Evolutionary conservation across 108 stramenopile species (phyloP).

Genomic region (Nitzschia sp.): DNA sequence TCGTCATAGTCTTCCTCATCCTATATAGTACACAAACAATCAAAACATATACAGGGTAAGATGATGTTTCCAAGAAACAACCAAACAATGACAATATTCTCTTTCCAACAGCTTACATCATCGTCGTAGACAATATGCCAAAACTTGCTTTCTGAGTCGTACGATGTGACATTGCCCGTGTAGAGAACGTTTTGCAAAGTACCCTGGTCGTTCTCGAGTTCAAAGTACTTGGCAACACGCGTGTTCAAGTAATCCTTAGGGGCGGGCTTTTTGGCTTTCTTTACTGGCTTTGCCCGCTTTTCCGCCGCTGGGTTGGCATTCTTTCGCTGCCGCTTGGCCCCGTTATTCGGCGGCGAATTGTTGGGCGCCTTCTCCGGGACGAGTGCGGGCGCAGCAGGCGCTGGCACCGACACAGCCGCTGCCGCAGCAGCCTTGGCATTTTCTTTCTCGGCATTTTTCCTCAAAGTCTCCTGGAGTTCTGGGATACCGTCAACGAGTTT

Average conservation of each 20-base stretch:
- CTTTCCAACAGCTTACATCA: too few species aligned
- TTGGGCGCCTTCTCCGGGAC: slow-evolving; percentile 10
- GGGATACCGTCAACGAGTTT: not conserved
- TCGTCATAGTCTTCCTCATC: slow-evolving; percentile 55
- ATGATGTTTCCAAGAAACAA: too few species aligned
- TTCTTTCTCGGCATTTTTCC: not conserved
- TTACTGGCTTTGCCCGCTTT: slow-evolving; percentile 10
- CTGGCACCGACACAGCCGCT: too few species aligned
- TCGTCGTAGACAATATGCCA: slow-evolving; percentile 72
- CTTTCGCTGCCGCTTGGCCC: slow-evolving; percentile 11
- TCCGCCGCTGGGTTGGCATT: not conserved
- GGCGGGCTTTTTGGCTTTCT: slow-evolving; percentile 1
- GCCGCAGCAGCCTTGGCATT: not conserved
- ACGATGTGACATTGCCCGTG: slow-evolving; percentile 52
- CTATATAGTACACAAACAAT: too few species aligned
- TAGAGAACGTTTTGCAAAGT: slow-evolving; percentile 37
- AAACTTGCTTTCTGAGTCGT: slow-evolving; percentile 11
- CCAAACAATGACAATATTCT: not conserved
- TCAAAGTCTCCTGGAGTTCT: not conserved
- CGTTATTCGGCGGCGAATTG: slow-evolving; percentile 4
- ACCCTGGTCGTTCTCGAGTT: slow-evolving; percentile 13
- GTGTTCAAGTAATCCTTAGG: slow-evolving; percentile 29
- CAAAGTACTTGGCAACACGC: slow-evolving; percentile 58
- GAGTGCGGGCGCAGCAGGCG: not conserved
- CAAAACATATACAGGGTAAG: too few species aligned